Evolutionary conservation across 208 protist species (phyloP), one percentile per base, ranked within the genome.

Genomic region (Trypanosoma cruzi): DNA sequence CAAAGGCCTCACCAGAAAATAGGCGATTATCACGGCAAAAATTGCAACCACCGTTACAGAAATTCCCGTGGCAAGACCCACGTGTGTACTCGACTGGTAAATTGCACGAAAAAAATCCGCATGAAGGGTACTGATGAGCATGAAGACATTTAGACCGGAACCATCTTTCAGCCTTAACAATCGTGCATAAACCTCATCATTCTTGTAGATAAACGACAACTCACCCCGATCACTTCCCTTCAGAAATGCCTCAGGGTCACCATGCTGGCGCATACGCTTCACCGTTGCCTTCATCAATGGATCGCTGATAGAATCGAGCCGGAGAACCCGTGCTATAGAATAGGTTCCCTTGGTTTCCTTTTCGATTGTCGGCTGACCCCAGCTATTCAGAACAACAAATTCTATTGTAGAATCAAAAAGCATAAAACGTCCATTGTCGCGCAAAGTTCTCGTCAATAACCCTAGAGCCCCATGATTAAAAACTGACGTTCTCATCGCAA

Each of bases 341-440:
- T 49, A 24, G 36, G 3, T 29, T 26, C 34, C 20, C 14, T 46
- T 22, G 10, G 3, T 26, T 37, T 76, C 52, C 22, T 18, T 34
- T 31, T 29, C 64, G 13, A 56, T 59, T 8, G 58, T 75, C 20
- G 26, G 22, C 49, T 86, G 80, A 53, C 74, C 69, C 80, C 84
- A 89, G 65, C 76, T 89, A 71, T 89, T 89, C 24, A 73, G 57
- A 7, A 89, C 72, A 40, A 89, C 74, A 46, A 85, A 75, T 36
- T 75, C 55, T 34, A 54, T 68, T 36, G 16, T 55, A 37, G 49
- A 29, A 65, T 89, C 83, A 40, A 89, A 54, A 14, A 89, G 53
- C 52, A 89, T 76, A n/a, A 85, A 68, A 63, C 73, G 74, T 42
- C 83, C 83, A 70, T 85, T 71, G 56, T 81, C 69, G 26, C 83